These are phyloP conservation scores for Diplosphaera chodatii DNA, from an alignment of 139 green algal genomes.

Conservation along the genomic window DNA sequence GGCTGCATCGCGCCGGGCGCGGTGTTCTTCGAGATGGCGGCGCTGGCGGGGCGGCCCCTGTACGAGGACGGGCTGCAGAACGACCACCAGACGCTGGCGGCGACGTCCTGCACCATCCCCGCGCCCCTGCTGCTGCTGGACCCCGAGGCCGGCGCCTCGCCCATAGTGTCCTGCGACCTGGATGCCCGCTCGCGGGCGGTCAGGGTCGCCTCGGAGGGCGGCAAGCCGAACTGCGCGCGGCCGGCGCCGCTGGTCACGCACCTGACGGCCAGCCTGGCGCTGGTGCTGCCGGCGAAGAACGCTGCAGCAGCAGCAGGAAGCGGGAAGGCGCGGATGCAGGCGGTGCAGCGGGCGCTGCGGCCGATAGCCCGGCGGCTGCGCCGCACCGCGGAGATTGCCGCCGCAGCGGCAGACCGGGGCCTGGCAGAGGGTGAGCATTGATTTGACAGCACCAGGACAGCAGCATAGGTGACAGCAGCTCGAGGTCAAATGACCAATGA, in stretches of 20 bases:
- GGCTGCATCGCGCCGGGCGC: slow-evolving; percentile 9
- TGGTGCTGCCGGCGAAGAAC: not conserved
- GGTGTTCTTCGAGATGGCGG: slow-evolving; percentile 46
- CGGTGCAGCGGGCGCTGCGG: slow-evolving; percentile 36
- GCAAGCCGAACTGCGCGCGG: not conserved
- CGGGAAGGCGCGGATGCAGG: too few species aligned
- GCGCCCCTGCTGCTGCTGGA: slow-evolving; percentile 2
- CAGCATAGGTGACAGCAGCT: too few species aligned
- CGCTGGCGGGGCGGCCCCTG: slow-evolving; percentile 16
- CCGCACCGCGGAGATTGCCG: not conserved
- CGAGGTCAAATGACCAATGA: too few species aligned
- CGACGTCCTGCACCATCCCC: not conserved
- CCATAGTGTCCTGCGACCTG: not conserved
- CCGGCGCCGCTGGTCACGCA: slow-evolving; percentile 1
- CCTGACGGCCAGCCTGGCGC: slow-evolving; percentile 7
- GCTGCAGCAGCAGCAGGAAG: too few species aligned
- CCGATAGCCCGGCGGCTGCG: slow-evolving; percentile 5
- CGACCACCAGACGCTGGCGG: not conserved
- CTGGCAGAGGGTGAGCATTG: slow-evolving; percentile 32
- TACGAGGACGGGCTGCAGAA: not conserved
- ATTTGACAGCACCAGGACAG: too few species aligned
- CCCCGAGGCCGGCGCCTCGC: not conserved
- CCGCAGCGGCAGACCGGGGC: slow-evolving; percentile 29
- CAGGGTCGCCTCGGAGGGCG: not conserved
- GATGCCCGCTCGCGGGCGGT: not conserved